Evolutionary conservation across 352 stramenopile genomes (phyloP), one percentile per base, ranked within the genome.

Genomic region (Chrysophaeum taylorii): DNA sequence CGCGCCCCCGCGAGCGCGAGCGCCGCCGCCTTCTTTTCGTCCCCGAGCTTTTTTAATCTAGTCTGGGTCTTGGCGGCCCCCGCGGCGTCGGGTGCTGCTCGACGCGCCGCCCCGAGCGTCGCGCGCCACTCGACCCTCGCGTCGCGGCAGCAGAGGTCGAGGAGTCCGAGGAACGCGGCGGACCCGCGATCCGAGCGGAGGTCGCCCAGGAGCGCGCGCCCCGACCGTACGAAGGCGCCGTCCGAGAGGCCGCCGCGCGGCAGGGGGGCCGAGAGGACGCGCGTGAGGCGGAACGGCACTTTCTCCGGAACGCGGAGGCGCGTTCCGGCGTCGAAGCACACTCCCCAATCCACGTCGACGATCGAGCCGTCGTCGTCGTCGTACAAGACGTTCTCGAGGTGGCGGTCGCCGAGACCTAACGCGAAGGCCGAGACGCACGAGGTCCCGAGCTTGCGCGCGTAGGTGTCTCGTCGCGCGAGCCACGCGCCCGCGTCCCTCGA

Each of bases 331-430:
- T 96, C 89, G 63, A 96, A 96, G 66, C 86, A 93, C 7, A 95
- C 82, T 52, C 92, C 93, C 78, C 94, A 92, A 71, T 96, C 89
- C 43, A 96, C 95, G 69, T 96, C 89, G 12, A 94, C 81, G 15
- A 95, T 73, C 37, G 93, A 84, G 0, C 87, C 88, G 31, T 74
- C 89, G 14, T 85, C 78, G 1, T 50, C 21, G 45, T 89, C 90
- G 21, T 94, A 60, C 50, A 96, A 70, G 42, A 96, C 91, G 76
- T 96, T 96, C 76, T 93, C 87, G 33, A 94, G 76, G 72, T 96
- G 89, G 0, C 89, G 85, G 67, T 96, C 89, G 14, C 89, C 89
- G 4, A 96, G 78, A 18, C 89, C 89, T 64, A 95, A 78, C 37
- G 93, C 76, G 53, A 93, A 92, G 0, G 89, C 89, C 4, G 94